Conservation (phyloP, 805 yeast species). For the Candida morakotiae region DNA sequence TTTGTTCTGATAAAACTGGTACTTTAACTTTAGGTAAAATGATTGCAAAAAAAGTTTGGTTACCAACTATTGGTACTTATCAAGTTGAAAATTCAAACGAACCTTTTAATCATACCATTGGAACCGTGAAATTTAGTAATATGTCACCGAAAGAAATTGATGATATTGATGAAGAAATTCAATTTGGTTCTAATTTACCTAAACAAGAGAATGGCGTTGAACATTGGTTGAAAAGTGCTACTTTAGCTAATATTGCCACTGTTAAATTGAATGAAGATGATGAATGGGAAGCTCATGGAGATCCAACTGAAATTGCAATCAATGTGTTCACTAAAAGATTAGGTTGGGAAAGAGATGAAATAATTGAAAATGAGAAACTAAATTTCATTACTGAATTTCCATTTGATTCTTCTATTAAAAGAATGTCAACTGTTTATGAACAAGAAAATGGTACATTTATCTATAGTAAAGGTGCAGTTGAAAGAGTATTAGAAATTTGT, state of each 20-base stretch:
- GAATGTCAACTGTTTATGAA: conserved; percentile 27
- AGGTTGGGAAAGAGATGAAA: conserved; percentile 17
- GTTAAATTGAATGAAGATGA: conserved; percentile 42
- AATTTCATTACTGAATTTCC: conserved; percentile 26
- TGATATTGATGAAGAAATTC: conserved; percentile 35
- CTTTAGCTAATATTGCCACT: conserved; percentile 76
- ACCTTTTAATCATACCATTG: conserved; percentile 62
- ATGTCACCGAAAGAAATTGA: conserved; percentile 33
- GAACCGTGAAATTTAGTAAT: conserved; percentile 36
- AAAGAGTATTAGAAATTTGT: conserved; percentile 23
- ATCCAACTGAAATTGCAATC: conserved; percentile 34
- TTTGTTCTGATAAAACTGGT: conserved; percentile 82
- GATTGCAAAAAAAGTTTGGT: conserved; percentile 68
- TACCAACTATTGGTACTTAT: conserved; percentile 59
- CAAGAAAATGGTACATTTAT: conserved; percentile 6
- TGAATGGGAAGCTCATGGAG: conserved; percentile 63
- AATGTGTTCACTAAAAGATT: conserved; percentile 27
- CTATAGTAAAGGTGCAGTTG: conserved; percentile 32
- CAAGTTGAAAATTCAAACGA: conserved; percentile 52
- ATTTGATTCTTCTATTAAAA: conserved; percentile 29
- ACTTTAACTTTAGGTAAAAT: conserved; percentile 77
- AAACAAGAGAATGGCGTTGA: conserved; percentile 23
- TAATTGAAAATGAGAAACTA: conserved; percentile 12
- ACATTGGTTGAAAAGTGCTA: conserved; percentile 60
- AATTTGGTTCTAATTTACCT: conserved; percentile 17